Evolutionary conservation across 2,329 filamentous ascomycete species (phyloP), one percentile per base, ranked within the genome.

Genomic region (Clonostachys sp.): DNA sequence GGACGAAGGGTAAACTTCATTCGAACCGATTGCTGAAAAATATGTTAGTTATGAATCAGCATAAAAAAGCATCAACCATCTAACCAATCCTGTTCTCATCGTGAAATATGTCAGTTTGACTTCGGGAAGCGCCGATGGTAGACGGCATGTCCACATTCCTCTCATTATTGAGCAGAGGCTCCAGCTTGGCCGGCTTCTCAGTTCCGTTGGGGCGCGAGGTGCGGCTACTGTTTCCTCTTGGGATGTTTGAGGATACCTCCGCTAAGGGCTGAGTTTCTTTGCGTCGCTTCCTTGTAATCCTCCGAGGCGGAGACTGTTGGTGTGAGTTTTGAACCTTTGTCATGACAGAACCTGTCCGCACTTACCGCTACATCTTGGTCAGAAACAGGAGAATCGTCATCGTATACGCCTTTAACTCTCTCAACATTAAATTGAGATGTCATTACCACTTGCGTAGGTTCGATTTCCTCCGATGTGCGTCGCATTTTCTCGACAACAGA

Each of bases 401-500:
- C 78, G 54, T 84, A 86, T 35, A 86, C 79, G 50, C 81, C 74
- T 48, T 81, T 74, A 30, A 70, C 62, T 45, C 74, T 71, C 56
- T 77, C 70, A 12, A 80, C 61, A 41, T 75, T 66, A 16, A 80
- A 70, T 35, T 74, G 67, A 3, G 70, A 58, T 34, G 76, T 73
- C 68, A 84, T 86, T 44, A 90, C 79, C 18, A 80, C 68, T 65
- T 91, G 87, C 0, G 67, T 79, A 9, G 83, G 78, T 48, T 80
- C 76, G 34, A 90, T 80, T 3, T 75, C 72, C 52, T 77, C 73
- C 1, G 87, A 90, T 16, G 80, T 81, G 45, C 75, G 64, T 55
- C 83, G 76, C 64, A 92, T 82, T 49, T 80, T 78, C 47, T 80
- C 73, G 18, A 90, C 68, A n/a, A 89, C 83, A 1, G 81, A 84